A percentile compares a stretch with the other conserved stretches of the same genome.
Conservation (phyloP, 192 early-diverging fungal genomes). For the Backusella tuberculispora region DNA sequence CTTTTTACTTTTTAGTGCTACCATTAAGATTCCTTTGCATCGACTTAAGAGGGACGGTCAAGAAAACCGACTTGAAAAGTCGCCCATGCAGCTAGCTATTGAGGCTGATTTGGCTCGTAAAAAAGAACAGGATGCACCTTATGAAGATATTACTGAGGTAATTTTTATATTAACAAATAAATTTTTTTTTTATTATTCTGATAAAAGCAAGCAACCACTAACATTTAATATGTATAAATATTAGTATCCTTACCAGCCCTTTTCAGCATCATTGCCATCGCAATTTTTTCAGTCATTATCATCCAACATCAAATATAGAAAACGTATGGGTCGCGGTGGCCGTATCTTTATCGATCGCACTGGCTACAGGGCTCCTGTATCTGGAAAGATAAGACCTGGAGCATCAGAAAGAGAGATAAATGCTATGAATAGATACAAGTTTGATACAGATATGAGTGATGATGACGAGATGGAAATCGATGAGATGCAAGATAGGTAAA, state of each 20-base stretch:
- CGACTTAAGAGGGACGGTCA: constrained; percentile 52
- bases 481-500: constrained; percentile 39
- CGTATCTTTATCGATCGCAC: constrained; percentile 70
- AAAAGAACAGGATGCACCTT: constrained; percentile 65
- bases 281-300: constrained; percentile 43
- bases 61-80: constrained; percentile 34
- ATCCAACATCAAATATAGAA: constrained; percentile 46
- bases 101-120: constrained; percentile 57
- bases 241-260: constrained; percentile 59
- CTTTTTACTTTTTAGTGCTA: constrained; percentile 41
- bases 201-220: not conserved
- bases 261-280: constrained; percentile 39
- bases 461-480: constrained; percentile 29
- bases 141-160: constrained; percentile 76
- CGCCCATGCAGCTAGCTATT: constrained; percentile 50
- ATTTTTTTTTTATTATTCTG: constrained; percentile 6
- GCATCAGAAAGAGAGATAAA: constrained; percentile 3
- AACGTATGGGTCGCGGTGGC: constrained; percentile 76
- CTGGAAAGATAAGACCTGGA: constrained; percentile 20
- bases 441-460: constrained; percentile 38
- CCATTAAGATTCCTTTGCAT: constrained; percentile 64
- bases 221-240: constrained; percentile 1
- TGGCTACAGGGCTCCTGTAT: constrained; percentile 1
- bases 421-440: constrained; percentile 25
- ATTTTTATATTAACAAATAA: not conserved